These are phyloP conservation scores for Penicillium argentinense DNA, from an alignment of 495 filamentous ascomycete species.

Conservation along the genomic window DNA sequence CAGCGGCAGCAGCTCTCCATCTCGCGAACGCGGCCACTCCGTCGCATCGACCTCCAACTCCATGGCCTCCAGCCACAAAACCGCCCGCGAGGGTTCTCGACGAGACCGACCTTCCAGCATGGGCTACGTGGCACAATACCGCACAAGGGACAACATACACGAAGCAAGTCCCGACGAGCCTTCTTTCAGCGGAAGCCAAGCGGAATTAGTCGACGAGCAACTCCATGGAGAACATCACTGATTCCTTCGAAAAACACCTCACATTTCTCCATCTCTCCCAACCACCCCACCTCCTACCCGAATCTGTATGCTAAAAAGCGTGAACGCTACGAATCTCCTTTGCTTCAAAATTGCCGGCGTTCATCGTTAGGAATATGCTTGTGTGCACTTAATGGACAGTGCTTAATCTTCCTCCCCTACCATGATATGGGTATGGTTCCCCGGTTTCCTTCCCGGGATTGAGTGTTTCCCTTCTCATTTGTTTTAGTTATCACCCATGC, in stretches of 20 bases:
- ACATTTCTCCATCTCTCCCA: background rate
- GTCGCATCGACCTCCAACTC: slow-evolving; percentile 46
- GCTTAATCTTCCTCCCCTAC: no score
- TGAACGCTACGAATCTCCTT: no score
- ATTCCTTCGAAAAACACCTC: background rate
- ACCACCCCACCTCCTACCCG: background rate
- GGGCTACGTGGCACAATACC: slow-evolving; percentile 73
- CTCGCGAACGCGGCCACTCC: slow-evolving; percentile 46
- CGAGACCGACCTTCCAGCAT: slow-evolving; percentile 64
- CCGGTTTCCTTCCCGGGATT: no score
- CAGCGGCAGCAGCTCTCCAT: slow-evolving; percentile 52
- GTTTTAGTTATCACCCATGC: no score
- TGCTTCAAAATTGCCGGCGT: no score
- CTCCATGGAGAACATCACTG: slow-evolving; percentile 9
- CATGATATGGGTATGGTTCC: no score
- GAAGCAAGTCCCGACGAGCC: slow-evolving; percentile 58
- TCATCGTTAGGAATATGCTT: no score
- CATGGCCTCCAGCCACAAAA: slow-evolving; percentile 44
- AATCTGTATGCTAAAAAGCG: no score
- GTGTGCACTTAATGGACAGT: no score
- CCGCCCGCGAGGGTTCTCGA: slow-evolving; percentile 29
- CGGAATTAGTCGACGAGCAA: slow-evolving; percentile 47
- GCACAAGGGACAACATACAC: slow-evolving; percentile 57
- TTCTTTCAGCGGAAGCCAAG: slow-evolving; percentile 46
- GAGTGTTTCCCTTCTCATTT: no score